These are phyloP conservation scores for Syzygium oleosum DNA, from an alignment of 345 rosid genomes.

Conservation along the genomic window DNA sequence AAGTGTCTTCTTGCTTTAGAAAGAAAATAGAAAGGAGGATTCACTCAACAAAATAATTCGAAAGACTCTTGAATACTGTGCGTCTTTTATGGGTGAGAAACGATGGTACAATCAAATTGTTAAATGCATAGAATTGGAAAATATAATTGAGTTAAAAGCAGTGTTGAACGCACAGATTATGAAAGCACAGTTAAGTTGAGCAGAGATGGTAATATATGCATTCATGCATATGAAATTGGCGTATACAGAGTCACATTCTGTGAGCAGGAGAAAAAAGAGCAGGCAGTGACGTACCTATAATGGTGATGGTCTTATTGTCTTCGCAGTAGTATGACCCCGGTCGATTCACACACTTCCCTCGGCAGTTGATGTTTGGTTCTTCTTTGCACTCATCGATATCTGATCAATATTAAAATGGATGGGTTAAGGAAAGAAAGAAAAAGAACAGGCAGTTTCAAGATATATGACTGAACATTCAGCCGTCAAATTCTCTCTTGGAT, in stretches of 20 bases:
- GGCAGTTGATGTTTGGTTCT: background rate
- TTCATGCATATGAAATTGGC: no score
- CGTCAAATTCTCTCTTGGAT: background rate
- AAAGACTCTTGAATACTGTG: no score
- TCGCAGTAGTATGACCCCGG: background rate
- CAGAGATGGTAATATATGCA: no score
- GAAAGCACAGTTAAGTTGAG: no score
- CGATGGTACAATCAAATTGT: background rate
- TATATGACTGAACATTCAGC: background rate
- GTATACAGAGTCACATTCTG: no score
- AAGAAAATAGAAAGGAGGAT: background rate
- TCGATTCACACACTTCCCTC: background rate
- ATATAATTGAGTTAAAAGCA: no score
- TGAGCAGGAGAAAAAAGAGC: background rate
- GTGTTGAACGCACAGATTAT: no score
- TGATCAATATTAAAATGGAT: background rate
- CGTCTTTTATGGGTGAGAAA: background rate
- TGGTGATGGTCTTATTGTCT: background rate
- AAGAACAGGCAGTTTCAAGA: background rate
- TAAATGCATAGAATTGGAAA: background rate
- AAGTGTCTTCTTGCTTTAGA: background rate
- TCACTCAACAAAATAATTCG: background rate
- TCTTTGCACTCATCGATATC: background rate
- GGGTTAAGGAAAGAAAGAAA: background rate
- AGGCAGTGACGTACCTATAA: background rate